These are phyloP conservation scores for Chionographis japonica DNA, from an alignment of 106 monocot genomes.

Conservation along the genomic window DNA sequence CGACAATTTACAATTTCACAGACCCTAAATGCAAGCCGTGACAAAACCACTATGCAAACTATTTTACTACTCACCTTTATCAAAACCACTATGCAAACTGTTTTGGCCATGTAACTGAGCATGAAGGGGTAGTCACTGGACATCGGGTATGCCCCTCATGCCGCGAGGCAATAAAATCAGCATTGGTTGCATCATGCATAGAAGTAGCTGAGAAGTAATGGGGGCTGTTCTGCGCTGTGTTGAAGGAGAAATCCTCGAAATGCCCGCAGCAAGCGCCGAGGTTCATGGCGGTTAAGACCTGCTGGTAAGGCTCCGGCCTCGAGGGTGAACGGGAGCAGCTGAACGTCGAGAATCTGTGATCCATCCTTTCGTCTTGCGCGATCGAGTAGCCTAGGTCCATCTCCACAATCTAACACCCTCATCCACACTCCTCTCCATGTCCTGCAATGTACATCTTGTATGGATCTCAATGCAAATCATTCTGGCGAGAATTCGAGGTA, in stretches of 20 bases:
- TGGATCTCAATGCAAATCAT: neutral
- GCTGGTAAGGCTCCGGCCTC: neutral
- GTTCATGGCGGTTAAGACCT: slow-evolving; percentile 21
- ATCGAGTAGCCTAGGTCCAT: slow-evolving; percentile 24
- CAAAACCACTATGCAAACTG: too few relatives aligned
- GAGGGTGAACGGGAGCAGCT: neutral
- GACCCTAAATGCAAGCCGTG: too few relatives aligned
- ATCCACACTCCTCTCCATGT: slow-evolving; percentile 18
- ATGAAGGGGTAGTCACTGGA: slow-evolving; percentile 2
- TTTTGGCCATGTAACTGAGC: slow-evolving; percentile 62
- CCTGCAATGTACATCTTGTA: neutral
- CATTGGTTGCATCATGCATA: neutral
- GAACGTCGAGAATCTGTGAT: slow-evolving; percentile 9
- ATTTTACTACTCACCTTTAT: too few relatives aligned
- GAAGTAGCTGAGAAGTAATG: slow-evolving; percentile 14
- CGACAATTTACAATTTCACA: too few relatives aligned
- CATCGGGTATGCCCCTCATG: neutral
- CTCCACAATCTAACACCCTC: slow-evolving; percentile 34
- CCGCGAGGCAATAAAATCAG: neutral
- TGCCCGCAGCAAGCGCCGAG: slow-evolving; percentile 13
- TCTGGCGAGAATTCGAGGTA: neutral
- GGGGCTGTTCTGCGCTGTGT: slow-evolving; percentile 18
- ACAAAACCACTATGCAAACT: too few relatives aligned
- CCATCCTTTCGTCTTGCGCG: neutral
- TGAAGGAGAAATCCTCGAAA: slow-evolving; percentile 18